Conservation (phyloP, 768 basidiomycete species). For the Leccinum fibrillosum region DNA sequence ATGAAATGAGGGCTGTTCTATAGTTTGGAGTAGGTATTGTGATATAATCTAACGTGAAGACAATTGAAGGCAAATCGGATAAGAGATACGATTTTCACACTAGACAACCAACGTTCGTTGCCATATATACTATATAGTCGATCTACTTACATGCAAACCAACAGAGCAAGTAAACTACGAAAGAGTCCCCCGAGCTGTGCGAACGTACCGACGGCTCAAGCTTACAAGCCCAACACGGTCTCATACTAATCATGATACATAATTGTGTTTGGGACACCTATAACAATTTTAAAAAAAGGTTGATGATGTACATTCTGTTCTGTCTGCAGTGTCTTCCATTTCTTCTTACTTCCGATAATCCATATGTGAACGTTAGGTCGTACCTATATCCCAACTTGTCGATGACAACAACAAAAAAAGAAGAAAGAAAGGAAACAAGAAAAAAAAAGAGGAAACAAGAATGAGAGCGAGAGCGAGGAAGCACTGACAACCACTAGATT, state of each 20-base stretch:
- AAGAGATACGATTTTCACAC: background rate
- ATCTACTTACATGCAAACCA: too few species aligned
- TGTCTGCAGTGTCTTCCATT: slow-evolving; percentile 9
- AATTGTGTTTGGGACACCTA: background rate
- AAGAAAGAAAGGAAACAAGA: background rate
- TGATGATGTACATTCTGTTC: background rate
- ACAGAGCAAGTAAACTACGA: background rate
- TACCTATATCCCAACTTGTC: slow-evolving; percentile 18
- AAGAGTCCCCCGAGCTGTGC: background rate
- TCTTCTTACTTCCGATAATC: slow-evolving; percentile 6
- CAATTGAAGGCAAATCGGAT: background rate
- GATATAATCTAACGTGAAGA: too few species aligned
- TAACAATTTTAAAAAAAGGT: background rate
- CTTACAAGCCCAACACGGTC: background rate
- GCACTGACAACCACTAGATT: slow-evolving; percentile 22
- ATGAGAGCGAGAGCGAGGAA: background rate
- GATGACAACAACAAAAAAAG: background rate
- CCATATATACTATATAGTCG: background rate
- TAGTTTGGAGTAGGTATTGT: too few species aligned
- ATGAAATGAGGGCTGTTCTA: too few species aligned
- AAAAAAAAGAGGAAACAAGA: background rate
- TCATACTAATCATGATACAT: background rate
- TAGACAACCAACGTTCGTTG: background rate
- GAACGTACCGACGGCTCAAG: too few species aligned
- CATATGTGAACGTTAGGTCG: slow-evolving; percentile 8